Conservation (phyloP, 129 eudicot genomes). For the Centaurea solstitialis region DNA sequence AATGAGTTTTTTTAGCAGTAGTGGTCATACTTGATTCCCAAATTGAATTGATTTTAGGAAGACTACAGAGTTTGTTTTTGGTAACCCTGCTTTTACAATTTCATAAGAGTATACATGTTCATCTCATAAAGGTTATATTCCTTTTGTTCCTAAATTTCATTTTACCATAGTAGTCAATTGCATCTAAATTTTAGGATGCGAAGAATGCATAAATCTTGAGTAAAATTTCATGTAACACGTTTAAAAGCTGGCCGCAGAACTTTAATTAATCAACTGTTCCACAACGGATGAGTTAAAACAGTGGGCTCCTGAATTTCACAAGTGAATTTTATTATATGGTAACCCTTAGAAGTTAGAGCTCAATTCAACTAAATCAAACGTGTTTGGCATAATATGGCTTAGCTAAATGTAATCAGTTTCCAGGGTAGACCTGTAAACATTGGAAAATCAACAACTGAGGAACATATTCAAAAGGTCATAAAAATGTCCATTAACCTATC, state of each 20-base stretch:
- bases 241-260: background rate
- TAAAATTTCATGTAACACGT: background rate
- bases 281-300: background rate
- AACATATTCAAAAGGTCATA: background rate
- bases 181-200: background rate
- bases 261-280: background rate
- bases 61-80: background rate
- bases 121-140: slow-evolving; percentile 1
- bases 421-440: background rate
- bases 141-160: background rate
- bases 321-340: background rate
- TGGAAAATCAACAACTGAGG: background rate
- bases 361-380: background rate
- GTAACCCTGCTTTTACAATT: background rate
- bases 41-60: background rate
- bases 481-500: background rate
- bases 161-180: background rate
- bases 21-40: background rate
- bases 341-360: background rate
- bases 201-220: background rate
- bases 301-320: background rate
- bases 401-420: background rate
- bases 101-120: background rate
- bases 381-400: background rate
- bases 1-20: background rate